Percentiles rank a stretch among this genome's conserved stretches.
These are phyloP conservation scores for Senna tora DNA, from an alignment of 306 rosid genomes.

Conservation along the genomic window DNA sequence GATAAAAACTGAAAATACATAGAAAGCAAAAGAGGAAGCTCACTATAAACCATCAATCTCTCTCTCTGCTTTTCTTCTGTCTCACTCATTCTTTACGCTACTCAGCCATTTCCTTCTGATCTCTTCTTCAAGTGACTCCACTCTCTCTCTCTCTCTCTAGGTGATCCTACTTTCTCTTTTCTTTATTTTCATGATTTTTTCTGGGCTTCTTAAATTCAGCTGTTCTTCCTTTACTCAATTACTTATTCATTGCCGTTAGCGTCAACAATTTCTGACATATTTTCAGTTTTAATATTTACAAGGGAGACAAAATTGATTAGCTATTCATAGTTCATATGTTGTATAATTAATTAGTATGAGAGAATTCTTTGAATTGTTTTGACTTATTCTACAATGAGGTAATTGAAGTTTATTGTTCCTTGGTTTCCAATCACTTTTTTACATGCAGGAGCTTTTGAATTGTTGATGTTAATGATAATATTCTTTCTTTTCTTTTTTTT, in stretches of 20 bases:
- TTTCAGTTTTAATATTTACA: not conserved
- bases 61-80: slow-evolving; percentile 46
- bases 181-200: slow-evolving; percentile 34
- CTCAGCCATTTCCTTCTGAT: slow-evolving; percentile 29
- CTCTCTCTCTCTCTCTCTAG: slow-evolving; percentile 30
- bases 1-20: slow-evolving; percentile 42
- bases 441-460: not conserved
- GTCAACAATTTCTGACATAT: not conserved
- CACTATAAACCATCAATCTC: slow-evolving; percentile 27
- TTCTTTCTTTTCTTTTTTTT: slow-evolving; percentile 1
- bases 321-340: not conserved
- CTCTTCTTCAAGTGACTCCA: slow-evolving; percentile 15
- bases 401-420: not conserved
- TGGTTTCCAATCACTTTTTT: slow-evolving; percentile 4
- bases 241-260: slow-evolving; percentile 12
- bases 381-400: not conserved
- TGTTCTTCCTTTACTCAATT: slow-evolving; percentile 27
- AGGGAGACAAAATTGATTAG: not conserved
- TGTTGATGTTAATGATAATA: slow-evolving; percentile 21
- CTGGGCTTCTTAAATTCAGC: slow-evolving; percentile 27
- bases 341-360: not conserved
- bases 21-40: slow-evolving; percentile 42
- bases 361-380: not conserved
- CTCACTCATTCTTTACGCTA: slow-evolving; percentile 54
- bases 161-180: slow-evolving; percentile 26